Conservation (phyloP, 1,139 yeast genomes). For the Pneumocystis murina region DNA sequence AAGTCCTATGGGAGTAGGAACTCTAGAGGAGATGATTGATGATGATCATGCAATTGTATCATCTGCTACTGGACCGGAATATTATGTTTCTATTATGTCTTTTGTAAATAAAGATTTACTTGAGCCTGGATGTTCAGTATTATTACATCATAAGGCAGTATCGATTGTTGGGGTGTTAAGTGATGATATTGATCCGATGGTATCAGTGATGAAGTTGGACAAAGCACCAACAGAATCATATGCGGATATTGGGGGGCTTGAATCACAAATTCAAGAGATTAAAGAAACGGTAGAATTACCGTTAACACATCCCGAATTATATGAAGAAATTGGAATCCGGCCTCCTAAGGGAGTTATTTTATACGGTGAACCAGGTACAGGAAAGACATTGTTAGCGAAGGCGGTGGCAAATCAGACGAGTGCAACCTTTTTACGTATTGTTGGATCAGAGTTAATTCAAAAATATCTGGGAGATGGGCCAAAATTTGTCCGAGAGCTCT, state of each 20-base stretch:
- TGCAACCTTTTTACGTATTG: conserved; percentile 90
- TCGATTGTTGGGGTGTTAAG: conserved; percentile 89
- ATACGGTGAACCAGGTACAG: conserved; percentile 99
- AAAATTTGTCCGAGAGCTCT: conserved; percentile 80
- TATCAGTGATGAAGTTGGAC: conserved; percentile 91
- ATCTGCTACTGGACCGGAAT: conserved; percentile 90
- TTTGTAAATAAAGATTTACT: conserved; percentile 91
- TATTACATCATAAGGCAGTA: conserved; percentile 64
- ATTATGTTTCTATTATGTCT: conserved; percentile 88
- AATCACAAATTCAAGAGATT: conserved; percentile 90
- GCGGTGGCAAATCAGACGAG: conserved; percentile 98
- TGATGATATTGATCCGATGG: conserved; percentile 97
- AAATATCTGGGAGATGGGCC: conserved; percentile 98
- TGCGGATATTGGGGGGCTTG: conserved; percentile 96
- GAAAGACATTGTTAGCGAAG: conserved; percentile 89
- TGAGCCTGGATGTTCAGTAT: conserved; percentile 97
- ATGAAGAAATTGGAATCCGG: conserved; percentile 98
- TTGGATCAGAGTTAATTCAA: conserved; percentile 92
- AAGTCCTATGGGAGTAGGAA: conserved; percentile 91
- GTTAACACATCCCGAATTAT: conserved; percentile 89
- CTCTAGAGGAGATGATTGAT: conserved; percentile 89
- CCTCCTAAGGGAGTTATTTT: conserved; percentile 98
- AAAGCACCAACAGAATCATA: conserved; percentile 95
- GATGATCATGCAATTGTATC: conserved; percentile 98
- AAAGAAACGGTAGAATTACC: conserved; percentile 97